phyloP scores from a whole-genome alignment of 2,329 filamentous ascomycete species.

The Paecilomyces dactylethromorphus region DNA sequence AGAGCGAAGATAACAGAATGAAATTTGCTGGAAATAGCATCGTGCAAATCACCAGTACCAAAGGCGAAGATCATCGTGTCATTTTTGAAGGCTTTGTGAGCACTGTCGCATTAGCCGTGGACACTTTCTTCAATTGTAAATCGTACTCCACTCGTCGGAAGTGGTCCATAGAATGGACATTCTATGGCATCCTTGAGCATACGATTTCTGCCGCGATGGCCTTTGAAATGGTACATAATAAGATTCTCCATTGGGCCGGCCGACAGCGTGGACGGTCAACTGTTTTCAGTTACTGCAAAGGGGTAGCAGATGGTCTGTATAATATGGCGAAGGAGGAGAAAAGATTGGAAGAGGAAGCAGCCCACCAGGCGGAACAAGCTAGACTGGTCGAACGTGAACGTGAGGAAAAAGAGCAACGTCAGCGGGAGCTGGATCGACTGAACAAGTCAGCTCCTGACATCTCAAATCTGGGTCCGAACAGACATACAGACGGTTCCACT shows the following conservation, averaged over 20 bases:
- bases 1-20: neutral
- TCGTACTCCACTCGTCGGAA: slow-evolving; percentile 1
- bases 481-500: neutral
- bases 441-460: neutral
- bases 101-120: slow-evolving; percentile 3
- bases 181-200: slow-evolving; percentile 17
- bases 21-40: slow-evolving; percentile 2
- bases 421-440: neutral
- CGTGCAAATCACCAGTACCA: slow-evolving; percentile 5
- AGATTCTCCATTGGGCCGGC: neutral
- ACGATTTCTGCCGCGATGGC: slow-evolving; percentile 15
- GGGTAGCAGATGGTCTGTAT: neutral
- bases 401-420: neutral
- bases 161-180: slow-evolving; percentile 10
- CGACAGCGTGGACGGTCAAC: neutral
- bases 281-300: neutral
- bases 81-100: slow-evolving; percentile 4
- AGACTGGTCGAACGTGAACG: neutral
- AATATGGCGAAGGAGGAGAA: neutral
- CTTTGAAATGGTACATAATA: slow-evolving; percentile 13
- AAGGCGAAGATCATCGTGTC: neutral
- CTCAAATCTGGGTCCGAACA: neutral
- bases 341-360: neutral
- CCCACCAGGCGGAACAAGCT: neutral
- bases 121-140: slow-evolving; percentile 8